Conservation (phyloP, 192 early-diverging fungal species). For the Coemansia sp. region DNA sequence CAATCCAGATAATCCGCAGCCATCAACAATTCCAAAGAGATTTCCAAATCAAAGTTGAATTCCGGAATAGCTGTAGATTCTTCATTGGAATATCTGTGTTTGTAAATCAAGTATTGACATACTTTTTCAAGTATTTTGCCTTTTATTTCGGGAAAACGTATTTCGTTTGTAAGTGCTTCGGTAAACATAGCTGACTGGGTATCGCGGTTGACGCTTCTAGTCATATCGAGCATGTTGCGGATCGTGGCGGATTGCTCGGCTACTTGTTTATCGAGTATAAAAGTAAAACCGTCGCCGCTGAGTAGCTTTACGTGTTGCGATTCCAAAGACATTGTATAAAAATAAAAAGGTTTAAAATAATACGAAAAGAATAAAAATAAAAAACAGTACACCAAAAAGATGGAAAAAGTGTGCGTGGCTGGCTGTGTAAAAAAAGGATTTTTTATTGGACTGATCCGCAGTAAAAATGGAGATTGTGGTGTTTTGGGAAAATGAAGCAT, state of each 20-base stretch:
- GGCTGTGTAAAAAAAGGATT: neutral
- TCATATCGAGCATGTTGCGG: conserved; percentile 88
- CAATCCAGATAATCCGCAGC: conserved; percentile 96
- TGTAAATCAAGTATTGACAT: conserved; percentile 93
- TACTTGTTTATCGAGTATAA: conserved; percentile 81
- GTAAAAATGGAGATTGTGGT: neutral
- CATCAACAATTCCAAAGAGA: conserved; percentile 90
- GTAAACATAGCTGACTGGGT: conserved; percentile 64
- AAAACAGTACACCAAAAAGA: neutral
- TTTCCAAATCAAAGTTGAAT: conserved; percentile 85
- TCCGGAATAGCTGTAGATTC: conserved; percentile 61
- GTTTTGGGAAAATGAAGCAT: neutral
- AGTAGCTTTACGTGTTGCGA: conserved; percentile 51
- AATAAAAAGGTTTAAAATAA: neutral
- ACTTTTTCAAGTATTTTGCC: conserved; percentile 90
- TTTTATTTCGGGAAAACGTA: conserved; percentile 90
- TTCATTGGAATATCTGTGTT: conserved; percentile 59
- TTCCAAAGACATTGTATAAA: conserved; percentile 1
- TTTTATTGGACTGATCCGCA: too few relatives aligned
- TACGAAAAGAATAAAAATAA: neutral
- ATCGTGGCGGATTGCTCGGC: conserved; percentile 92
- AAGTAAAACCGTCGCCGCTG: conserved; percentile 87
- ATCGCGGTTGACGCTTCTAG: conserved; percentile 49
- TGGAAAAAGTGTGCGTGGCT: too few relatives aligned
- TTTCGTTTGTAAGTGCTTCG: conserved; percentile 84